phyloP scores from a whole-genome alignment of 2,329 filamentous ascomycete species.

The Hypomyces rosellus region DNA sequence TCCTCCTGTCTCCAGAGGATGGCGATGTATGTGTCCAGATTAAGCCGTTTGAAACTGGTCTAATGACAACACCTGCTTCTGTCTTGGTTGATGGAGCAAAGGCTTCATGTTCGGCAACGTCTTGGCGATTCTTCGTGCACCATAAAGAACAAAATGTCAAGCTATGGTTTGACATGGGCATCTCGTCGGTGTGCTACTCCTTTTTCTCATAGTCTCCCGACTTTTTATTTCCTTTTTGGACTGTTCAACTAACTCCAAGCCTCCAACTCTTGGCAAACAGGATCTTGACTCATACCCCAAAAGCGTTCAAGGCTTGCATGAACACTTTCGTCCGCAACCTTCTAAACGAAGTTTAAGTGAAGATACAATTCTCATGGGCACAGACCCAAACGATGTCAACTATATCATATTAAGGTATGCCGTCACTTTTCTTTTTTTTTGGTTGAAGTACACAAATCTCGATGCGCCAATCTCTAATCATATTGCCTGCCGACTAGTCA shows the following conservation, averaged over 20 bases:
- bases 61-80: neutral
- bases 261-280: neutral
- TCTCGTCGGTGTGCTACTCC: neutral
- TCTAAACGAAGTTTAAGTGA: neutral
- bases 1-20: neutral
- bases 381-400: neutral
- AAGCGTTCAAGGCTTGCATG: neutral
- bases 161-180: neutral
- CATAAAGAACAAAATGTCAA: neutral
- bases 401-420: neutral
- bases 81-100: neutral
- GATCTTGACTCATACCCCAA: neutral
- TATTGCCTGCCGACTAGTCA: neutral
- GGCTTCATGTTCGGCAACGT: neutral
- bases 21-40: neutral
- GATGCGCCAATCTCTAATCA: neutral
- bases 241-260: no score
- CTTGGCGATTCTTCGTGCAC: neutral
- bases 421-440: neutral
- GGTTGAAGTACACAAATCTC: no score
- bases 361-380: neutral
- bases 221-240: no score
- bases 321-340: neutral
- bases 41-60: neutral
- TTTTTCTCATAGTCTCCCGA: no score